Base-by-base conservation (phyloP, 768 basidiomycete genomes). In the Fomitopsis serialis region DNA sequence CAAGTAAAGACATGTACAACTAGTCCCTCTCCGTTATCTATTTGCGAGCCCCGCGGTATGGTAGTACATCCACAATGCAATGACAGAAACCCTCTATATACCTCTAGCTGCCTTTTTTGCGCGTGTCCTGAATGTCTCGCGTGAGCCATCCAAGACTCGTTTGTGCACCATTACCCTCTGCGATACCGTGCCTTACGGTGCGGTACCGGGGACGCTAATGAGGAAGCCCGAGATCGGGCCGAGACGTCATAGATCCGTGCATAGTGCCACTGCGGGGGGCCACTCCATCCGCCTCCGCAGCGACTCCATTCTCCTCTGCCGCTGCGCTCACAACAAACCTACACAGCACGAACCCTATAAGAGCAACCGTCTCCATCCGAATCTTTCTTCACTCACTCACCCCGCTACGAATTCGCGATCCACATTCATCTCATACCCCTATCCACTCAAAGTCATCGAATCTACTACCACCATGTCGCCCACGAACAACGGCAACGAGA, bases 1-100 rank as follows among this genome's bases (percentile, higher is more conserved):
- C 61, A 86, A 85, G 75, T 87, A 69, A 76, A 60, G 45, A 35
- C 42, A 53, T 51, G 42, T 43, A 51, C 50, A 17, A 40, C 35
- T 23, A 7, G 13, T 51, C 11, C 50, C 43, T 40, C 36, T 21
- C 42, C 29, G 37, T 34, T 36, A 42, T 25, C 40, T 40, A 49
- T 49, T 34, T 9, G 19, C 21, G 25, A 22, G n/a, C 25, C 24
- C 32, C 22, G 15, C 50, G 50, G 50, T 51, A 51, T 23, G 54
- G 57, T 49, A 49, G 48, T 27, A 27, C 48, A 49, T 22, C 13
- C 19, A 49, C 35, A 19, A 49, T 36, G 15, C 34, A 15, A 24
- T n/a, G n/a, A 29, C n/a, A 42, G n/a, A 42, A n/a, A 8, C 8
- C 22, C 15, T n/a, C 15, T n/a, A n/a, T 42, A 23, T 42, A n/a